Base-by-base conservation (phyloP, 2,329 filamentous ascomycete species). In the Cordyceps farinosa region DNA sequence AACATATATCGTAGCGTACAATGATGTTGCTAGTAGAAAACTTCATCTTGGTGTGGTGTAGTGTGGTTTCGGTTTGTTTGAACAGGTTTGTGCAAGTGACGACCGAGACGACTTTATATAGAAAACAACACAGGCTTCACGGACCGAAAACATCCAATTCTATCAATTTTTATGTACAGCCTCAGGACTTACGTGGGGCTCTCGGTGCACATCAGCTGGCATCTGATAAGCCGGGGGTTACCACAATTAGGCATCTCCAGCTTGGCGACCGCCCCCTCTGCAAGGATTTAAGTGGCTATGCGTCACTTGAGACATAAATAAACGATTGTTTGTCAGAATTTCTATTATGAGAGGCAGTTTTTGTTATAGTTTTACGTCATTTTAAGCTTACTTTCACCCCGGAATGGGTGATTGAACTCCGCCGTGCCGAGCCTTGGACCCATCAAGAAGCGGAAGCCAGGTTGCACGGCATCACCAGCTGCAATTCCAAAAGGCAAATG, bases 201-300 rank as follows among this genome's bases (percentile, higher is more conserved):
- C 38, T 56, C 17, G 36, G 13, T 17, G 29, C 32, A 22, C 53
- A 8, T 45, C 53, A 34, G n/a, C 29, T 38, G 22, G 32, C 38
- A 44, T 47, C 42, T 36, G 42, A 57, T 57, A 57, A 57, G 10
- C 32, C 54, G 54, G 54, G 36, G n/a, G 42, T 57, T 57, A 48
- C 54, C n/a, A 15, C n/a, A 36, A 57, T 13, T 1, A 30, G 42
- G 10, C 10, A 57, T 5, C 53, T 44, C 53, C 53, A 45, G 29
- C 40, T 56, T 45, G 53, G 53, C 65, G 69, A 78, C 45, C 71
- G 76, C 3, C 85, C 87, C 68, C 85, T 83, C 6, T 86, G 6
- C 72, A 29, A 22, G 52, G 38, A 11, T 44, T 11, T 84, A 44
- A 78, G 80, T 3, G 78, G 83, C 36, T 6, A 13, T 47, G 44